Evolutionary conservation across 345 rosid species (phyloP).

Genomic region (Salix suchowensis): DNA sequence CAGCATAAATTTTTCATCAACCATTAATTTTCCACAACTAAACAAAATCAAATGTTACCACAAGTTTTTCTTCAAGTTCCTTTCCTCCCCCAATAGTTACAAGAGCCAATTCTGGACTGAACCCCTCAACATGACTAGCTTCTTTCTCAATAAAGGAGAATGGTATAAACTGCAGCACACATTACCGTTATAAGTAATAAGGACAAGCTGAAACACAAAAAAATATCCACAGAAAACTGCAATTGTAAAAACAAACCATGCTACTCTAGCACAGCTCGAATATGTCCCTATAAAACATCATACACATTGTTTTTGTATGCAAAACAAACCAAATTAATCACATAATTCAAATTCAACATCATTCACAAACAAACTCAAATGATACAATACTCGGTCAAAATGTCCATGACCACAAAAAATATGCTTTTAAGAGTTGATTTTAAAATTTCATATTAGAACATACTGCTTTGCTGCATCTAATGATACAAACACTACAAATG

Average conservation of each 20-base stretch:
- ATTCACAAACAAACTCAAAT: not conserved
- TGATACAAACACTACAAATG: not conserved
- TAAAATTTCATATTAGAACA: not conserved
- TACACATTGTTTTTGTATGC: not conserved
- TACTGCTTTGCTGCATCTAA: not conserved
- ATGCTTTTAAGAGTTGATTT: not conserved
- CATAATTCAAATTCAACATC: not conserved
- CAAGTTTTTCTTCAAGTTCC: constrained; percentile 95
- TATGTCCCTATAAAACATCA: not conserved
- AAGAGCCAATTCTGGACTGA: constrained; percentile 85
- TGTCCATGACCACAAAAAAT: not conserved
- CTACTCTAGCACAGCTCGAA: not conserved
- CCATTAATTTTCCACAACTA: not conserved
- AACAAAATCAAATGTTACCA: constrained; percentile 39
- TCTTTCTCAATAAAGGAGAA: constrained; percentile 96
- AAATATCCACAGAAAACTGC: not conserved
- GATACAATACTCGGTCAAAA: not conserved
- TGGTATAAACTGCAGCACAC: constrained; percentile 65
- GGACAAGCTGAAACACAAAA: not conserved
- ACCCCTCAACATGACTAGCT: constrained; percentile 94
- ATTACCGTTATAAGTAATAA: not conserved
- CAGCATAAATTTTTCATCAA: not conserved
- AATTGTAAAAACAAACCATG: not conserved
- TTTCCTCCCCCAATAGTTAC: constrained; percentile 91
- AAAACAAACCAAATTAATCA: too few relatives aligned